A percentile compares a stretch with the other conserved stretches of the same genome.
Conservation (phyloP, 1,139 yeast genomes). For the Pichia sp. region DNA sequence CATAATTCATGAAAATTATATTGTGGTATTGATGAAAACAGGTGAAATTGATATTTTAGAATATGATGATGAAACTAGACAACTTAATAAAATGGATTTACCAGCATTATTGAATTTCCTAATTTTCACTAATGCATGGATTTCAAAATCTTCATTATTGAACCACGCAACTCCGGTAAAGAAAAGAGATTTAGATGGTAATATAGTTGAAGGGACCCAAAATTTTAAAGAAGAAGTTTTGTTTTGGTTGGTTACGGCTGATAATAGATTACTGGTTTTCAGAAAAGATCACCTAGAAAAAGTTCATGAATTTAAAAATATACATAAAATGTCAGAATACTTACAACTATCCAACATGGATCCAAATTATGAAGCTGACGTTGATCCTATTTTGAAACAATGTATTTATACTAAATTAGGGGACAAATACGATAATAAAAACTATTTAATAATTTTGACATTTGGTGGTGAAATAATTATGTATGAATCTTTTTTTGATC, state of each 20-base stretch:
- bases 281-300: constrained; percentile 58
- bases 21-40: constrained; percentile 47
- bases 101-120: constrained; percentile 30
- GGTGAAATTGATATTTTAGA: constrained; percentile 49
- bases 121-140: constrained; percentile 65
- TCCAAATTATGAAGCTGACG: constrained; percentile 48
- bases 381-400: constrained; percentile 74
- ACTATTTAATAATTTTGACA: constrained; percentile 64
- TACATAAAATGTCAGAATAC: constrained; percentile 51
- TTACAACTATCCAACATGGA: constrained; percentile 52
- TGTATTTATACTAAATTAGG: constrained; percentile 64
- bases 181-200: constrained; percentile 23
- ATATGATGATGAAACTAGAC: constrained; percentile 27
- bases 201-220: constrained; percentile 12
- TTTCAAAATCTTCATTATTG: constrained; percentile 39
- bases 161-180: constrained; percentile 25
- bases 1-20: constrained; percentile 43
- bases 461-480: constrained; percentile 73
- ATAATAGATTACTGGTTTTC: constrained; percentile 63
- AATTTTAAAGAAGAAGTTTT: constrained; percentile 35
- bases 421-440: constrained; percentile 41
- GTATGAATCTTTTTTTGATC: constrained; percentile 52
- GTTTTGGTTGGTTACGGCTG: constrained; percentile 69
- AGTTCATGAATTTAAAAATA: constrained; percentile 58
- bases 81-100: constrained; percentile 23